Evolutionary conservation across 176 grass and related monocot species (phyloP), one percentile per base, ranked within the genome.

Genomic region (Avena eriantha): DNA sequence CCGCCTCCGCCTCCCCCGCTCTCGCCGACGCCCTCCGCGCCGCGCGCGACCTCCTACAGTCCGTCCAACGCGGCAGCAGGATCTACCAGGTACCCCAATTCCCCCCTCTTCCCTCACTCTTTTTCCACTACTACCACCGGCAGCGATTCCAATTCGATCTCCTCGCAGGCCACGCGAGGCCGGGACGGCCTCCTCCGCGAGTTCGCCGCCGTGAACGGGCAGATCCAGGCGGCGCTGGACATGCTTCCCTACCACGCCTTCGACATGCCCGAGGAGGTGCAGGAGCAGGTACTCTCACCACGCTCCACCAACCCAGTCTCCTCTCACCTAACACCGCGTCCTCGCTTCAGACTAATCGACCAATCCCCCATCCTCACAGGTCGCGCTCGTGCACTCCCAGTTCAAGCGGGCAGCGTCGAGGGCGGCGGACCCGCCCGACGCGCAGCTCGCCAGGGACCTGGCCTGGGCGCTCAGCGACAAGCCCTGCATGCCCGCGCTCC

Each of bases 331-430:
- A 41, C 39, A 41, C 39, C 39, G 6, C 39, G 0, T 41, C 7
- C 39, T 41, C 39, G 39, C 39, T 41, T 41, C 39, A 7, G 39
- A 41, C 39, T 41, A 41, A 41, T 8, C 39, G 7, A 41, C 39
- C 39, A 41, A 41, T 41, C 39, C 39, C 36, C 36, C 36, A 1
- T 41, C 39, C 39, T 41, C 39, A 41, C 39, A 41, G 97, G 91
- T 99, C 47, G 90, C 89, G 73, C 94, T 99, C 22, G 90, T 99
- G 73, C 97, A 96, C 76, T 87, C 86, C 33, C 97, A 99, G 61
- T 92, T 96, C 90, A 72, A 33, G 84, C 87, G 94, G 88, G 94
- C 97, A 21, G 86, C 84, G 63, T 46, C 73, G 31, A 93, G 81
- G 65, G 50, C 64, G 14, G 29, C 77, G 2, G 92, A 93, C 45